Base-by-base conservation (phyloP, 2,329 filamentous ascomycete species). In the Microdochium bolleyi region DNA sequence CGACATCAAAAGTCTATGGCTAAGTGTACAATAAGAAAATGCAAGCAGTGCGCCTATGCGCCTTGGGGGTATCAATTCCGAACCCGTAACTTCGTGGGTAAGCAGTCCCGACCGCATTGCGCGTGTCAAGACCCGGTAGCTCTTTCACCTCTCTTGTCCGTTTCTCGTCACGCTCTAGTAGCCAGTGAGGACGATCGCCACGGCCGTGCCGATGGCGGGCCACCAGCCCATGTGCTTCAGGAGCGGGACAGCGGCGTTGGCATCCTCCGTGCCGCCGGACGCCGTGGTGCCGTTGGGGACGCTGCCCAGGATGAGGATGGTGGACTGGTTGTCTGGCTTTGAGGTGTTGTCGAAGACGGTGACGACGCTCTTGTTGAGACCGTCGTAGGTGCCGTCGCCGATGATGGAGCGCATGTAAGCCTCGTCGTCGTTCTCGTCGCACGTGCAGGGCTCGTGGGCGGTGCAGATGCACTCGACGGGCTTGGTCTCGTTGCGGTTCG, bases 241-340 rank as follows among this genome's bases (percentile, higher is more conserved):
- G 41, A 75, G 51, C 1, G 58, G 58, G 13, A 57, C 58, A 56
- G 68, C 70, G 21, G 58, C 66, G 38, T 62, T 60, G 8, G 74
- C 65, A 49, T 69, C 65, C 1, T 74, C 73, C 14, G 65, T 69
- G 24, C 73, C 76, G 13, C 73, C 74, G 4, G 72, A 55, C 1
- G 77, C 74, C 0, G 81, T 84, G 1, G 84, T 87, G 49, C 81
- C 82, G 58, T 87, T 86, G 27, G 84, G 80, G 3, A 92, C 71
- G 0, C 85, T 88, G n/a, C 89, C 89, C 64, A 91, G 90, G 64
- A 92, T 71, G 27, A 88, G 73, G 37, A 94, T 77, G 1, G 80
- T 85, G 3, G 64, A 63, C 25, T 60, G 37, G 56, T 70, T 70
- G 1, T 77, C 85, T 19, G 21, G 13, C 14, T 7, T 16, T 50